phyloP scores from a whole-genome alignment of 2,329 filamentous ascomycete genomes.

The Teratosphaeria epicoccoides region DNA sequence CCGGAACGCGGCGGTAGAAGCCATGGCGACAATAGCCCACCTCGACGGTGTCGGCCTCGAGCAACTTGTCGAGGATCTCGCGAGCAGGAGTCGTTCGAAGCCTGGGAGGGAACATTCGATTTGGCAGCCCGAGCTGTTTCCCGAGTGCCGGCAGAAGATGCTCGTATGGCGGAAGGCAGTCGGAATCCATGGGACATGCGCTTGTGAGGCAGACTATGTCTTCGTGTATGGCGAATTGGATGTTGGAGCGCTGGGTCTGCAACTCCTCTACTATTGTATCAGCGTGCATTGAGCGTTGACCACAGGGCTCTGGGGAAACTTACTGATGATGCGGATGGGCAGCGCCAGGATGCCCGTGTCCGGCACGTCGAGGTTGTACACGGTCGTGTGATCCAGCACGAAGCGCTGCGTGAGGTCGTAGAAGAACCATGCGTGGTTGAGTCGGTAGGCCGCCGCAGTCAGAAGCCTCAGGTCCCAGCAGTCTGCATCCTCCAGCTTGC shows the following conservation, averaged over 20 bases:
- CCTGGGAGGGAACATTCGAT: not conserved
- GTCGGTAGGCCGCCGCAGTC: not conserved
- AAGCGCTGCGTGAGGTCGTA: constrained; percentile 2
- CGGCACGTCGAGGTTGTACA: not conserved
- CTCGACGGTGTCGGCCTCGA: not conserved
- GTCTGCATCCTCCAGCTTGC: not conserved
- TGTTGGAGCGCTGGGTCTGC: not conserved
- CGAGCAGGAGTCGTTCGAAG: not conserved
- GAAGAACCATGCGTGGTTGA: not conserved
- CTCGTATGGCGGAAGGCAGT: not conserved
- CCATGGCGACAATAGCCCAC: not conserved
- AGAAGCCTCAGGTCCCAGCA: not conserved
- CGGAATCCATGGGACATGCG: not conserved
- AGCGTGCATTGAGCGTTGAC: not conserved
- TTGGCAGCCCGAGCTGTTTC: not conserved
- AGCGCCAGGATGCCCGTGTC: not conserved
- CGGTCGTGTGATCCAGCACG: not conserved
- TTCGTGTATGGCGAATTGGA: not conserved
- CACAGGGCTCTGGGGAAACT: not conserved
- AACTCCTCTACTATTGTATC: not conserved
- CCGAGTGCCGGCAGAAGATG: not conserved
- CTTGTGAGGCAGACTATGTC: not conserved
- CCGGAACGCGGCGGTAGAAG: not conserved
- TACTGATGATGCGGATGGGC: not conserved
- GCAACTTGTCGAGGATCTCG: not conserved